Base-by-base conservation (phyloP, 768 basidiomycete genomes). In the Leccinum incarnatum region DNA sequence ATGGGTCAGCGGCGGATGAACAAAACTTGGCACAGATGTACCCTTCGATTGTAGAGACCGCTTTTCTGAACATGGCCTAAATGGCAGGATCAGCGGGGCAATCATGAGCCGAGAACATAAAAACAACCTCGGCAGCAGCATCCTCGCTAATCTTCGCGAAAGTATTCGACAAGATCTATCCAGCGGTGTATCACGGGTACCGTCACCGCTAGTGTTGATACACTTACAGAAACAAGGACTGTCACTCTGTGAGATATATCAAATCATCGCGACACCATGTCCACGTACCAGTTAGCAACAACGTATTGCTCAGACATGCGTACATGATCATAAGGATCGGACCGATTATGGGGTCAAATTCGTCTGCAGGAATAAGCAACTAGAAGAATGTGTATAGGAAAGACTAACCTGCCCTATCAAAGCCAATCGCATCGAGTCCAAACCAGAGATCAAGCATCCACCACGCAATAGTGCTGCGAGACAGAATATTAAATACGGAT, bases 391-490 rank as follows among this genome's bases (percentile, higher is more conserved):
- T 19, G 54, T 9, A 14, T 21, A 23, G 5, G 25, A 53, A 59
- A 36, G 46, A 82, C 89, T 67, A 58, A 93, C 93, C 81, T 23
- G 95, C 84, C 67, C 78, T 79, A 62, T 91, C 84, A 66, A 98
- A 97, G 4, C 95, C 95, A 50, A 80, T 85, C 0, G 94, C 93
- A 73, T 98, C 96, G 6, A 98, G 81, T n/a, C 96, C 96, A 67
- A 98, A 98, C 83, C 85, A 93, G 10, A 95, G 72, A 68, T 95
- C 91, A 23, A 95, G 80, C 86, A 97, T 91, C 93, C 93, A 96
- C 94, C 93, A 97, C 0, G 88, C 86, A 55, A 95, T 92, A 29
- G 83, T 81, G 23, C 83, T 83, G 17, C 4, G 4, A 7, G 32
- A 36, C 15, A 1, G 58, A 54, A 57, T 60, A 62, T 45, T 55